Conservation (phyloP, 2,329 filamentous ascomycete genomes). For the Coniochaeta ligniaria region DNA sequence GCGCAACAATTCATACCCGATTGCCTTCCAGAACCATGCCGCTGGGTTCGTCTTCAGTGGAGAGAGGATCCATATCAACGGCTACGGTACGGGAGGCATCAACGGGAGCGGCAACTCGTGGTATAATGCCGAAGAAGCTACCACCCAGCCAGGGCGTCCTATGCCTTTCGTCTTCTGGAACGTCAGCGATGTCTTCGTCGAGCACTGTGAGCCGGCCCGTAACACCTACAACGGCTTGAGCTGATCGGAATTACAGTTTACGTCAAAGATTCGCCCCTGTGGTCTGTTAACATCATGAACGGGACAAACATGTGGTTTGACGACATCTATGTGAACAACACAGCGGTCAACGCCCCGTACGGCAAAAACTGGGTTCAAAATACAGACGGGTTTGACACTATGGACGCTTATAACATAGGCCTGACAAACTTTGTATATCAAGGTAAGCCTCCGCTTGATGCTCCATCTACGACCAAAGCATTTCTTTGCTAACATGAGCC, state of each 20-base stretch:
- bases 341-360: conserved; percentile 38
- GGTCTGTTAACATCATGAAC: conserved; percentile 49
- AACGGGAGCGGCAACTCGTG: conserved; percentile 46
- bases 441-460: conserved; percentile 20
- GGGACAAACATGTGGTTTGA: conserved; percentile 44
- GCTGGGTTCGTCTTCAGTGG: conserved; percentile 45
- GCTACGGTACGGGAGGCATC: conserved; percentile 44
- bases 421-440: conserved; percentile 45
- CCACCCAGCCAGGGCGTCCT: conserved; percentile 40
- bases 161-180: conserved; percentile 56
- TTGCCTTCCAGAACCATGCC: conserved; percentile 48
- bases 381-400: conserved; percentile 50
- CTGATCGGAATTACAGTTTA: not conserved
- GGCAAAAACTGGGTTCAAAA: conserved; percentile 50
- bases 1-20: conserved; percentile 44
- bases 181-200: conserved; percentile 43
- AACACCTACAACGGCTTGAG: not conserved
- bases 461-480: not conserved
- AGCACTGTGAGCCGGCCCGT: conserved; percentile 25
- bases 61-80: conserved; percentile 41
- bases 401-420: conserved; percentile 42
- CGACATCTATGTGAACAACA: conserved; percentile 43
- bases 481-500: not conserved
- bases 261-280: not conserved
- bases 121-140: conserved; percentile 40